Evolutionary conservation across 257 asterid genomes (phyloP).

Genomic region (Solanum paucissectum): DNA sequence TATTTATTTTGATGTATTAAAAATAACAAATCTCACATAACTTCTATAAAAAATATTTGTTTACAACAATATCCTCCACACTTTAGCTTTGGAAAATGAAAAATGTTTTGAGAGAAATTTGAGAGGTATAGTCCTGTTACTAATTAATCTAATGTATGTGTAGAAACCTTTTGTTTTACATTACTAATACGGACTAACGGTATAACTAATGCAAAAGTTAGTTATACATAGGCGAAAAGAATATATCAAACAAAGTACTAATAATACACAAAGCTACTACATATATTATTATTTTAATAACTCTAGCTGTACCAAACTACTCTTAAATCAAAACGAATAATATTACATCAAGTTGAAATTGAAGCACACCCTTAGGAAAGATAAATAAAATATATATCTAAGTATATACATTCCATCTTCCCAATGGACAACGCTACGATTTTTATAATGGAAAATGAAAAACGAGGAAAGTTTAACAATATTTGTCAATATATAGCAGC

Average conservation of each 20-base stretch:
- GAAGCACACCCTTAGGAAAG: neutral
- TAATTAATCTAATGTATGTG: neutral
- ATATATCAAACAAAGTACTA: too few relatives aligned
- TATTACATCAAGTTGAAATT: neutral
- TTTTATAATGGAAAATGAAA: neutral
- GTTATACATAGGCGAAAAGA: too few relatives aligned
- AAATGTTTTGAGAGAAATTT: neutral
- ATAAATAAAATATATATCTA: neutral
- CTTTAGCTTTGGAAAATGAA: neutral
- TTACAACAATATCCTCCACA: too few relatives aligned
- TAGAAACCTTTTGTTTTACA: neutral
- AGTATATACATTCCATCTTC: neutral
- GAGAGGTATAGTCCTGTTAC: neutral
- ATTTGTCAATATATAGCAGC: neutral
- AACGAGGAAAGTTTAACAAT: neutral
- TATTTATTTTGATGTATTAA: too few relatives aligned
- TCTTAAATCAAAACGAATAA: neutral
- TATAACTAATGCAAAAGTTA: neutral
- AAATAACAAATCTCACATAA: too few relatives aligned
- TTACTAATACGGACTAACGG: neutral
- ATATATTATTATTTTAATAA: too few relatives aligned
- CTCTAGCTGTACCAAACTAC: too few relatives aligned
- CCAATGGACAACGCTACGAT: neutral
- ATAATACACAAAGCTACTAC: too few relatives aligned
- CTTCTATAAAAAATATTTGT: too few relatives aligned